Evolutionary conservation across 2,329 filamentous ascomycete species (phyloP).

Genomic region (Mycosphaerella sp.): DNA sequence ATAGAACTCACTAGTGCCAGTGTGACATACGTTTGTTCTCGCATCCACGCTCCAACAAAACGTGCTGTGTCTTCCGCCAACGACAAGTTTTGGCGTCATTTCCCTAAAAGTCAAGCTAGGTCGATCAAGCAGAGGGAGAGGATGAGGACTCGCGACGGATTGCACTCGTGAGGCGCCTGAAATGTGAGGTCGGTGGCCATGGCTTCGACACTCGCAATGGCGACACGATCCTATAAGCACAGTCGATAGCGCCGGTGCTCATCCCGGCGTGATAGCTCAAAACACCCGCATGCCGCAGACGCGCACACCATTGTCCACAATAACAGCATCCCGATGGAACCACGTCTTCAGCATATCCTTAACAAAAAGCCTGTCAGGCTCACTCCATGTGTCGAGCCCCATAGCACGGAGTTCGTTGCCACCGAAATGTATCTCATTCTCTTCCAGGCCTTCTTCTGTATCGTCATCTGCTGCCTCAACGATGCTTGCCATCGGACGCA

Average conservation of each 20-base stretch:
- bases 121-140: too few relatives aligned
- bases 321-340: constrained; percentile 59
- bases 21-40: too few relatives aligned
- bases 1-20: too few relatives aligned
- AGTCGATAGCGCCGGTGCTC: background rate
- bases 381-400: constrained; percentile 74
- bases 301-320: constrained; percentile 67
- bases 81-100: too few relatives aligned
- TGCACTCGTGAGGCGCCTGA: too few relatives aligned
- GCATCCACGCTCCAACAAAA: too few relatives aligned
- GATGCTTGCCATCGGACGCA: constrained; percentile 57
- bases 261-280: constrained; percentile 6
- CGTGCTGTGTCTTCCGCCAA: too few relatives aligned
- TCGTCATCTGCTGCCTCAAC: constrained; percentile 46
- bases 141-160: too few relatives aligned
- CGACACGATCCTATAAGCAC: background rate
- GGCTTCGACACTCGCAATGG: too few relatives aligned
- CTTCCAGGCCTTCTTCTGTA: constrained; percentile 37
- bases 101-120: too few relatives aligned
- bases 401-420: constrained; percentile 62
- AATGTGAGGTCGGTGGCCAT: too few relatives aligned
- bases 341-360: constrained; percentile 57
- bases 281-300: constrained; percentile 48
- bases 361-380: constrained; percentile 63
- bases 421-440: constrained; percentile 45